A percentile compares a stretch with the other conserved stretches of the same genome.
phyloP scores from a whole-genome alignment of 1,284 basidiomycete species.

The Takashimella tepidaria region DNA sequence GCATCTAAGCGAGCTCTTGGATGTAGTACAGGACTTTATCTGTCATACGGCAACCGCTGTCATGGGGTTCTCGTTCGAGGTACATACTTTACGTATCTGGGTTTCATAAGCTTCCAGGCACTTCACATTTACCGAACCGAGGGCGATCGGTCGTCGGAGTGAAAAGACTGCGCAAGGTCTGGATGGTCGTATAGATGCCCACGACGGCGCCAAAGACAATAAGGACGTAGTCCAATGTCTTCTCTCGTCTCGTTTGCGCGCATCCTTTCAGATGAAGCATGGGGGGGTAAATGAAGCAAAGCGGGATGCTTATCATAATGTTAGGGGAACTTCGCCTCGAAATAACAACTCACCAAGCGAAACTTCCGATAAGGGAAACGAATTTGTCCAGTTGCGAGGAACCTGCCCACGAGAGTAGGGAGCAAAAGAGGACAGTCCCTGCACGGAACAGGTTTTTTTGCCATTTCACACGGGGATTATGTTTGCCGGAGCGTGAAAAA shows the following conservation, averaged over 20 bases:
- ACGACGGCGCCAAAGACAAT: conserved; percentile 77
- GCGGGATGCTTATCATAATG: conserved; percentile 62
- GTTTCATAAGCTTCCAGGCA: conserved; percentile 12
- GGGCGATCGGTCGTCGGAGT: conserved; percentile 21
- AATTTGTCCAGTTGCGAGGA: conserved; percentile 94
- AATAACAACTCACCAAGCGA: conserved; percentile 70
- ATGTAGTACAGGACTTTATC: not conserved
- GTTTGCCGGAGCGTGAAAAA: conserved; percentile 77
- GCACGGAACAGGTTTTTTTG: conserved; percentile 89
- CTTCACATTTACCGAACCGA: conserved; percentile 39
- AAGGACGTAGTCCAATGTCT: conserved; percentile 67
- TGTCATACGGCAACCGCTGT: not conserved
- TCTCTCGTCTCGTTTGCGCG: conserved; percentile 66
- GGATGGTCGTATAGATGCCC: conserved; percentile 66
- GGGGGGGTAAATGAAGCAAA: conserved; percentile 91
- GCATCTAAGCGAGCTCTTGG: not conserved
- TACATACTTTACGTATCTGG: not conserved
- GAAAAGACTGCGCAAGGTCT: conserved; percentile 43
- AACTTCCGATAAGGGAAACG: conserved; percentile 86
- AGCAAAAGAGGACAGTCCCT: conserved; percentile 67
- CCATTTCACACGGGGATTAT: conserved; percentile 57
- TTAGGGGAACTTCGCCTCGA: conserved; percentile 2
- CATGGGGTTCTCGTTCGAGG: not conserved
- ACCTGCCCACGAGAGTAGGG: conserved; percentile 72
- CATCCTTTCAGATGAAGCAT: conserved; percentile 89